These are phyloP conservation scores for Penicillium aurantiogriseum DNA, from an alignment of 2,329 filamentous ascomycete genomes.

Conservation along the genomic window DNA sequence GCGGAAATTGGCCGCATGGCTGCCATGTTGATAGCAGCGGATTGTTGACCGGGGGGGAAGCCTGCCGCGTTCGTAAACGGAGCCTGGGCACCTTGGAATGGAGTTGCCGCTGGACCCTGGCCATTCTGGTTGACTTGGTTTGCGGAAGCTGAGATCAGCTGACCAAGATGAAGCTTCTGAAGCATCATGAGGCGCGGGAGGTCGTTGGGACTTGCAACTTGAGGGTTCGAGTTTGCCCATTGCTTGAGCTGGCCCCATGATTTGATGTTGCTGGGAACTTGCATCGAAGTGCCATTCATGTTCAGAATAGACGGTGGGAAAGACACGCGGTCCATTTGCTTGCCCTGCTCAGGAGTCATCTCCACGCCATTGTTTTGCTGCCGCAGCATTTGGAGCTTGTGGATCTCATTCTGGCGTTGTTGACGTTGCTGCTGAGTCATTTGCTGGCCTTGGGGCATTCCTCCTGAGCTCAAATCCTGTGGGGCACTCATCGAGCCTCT, in stretches of 20 bases:
- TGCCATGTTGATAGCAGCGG: constrained; percentile 28
- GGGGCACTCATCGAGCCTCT: constrained; percentile 36
- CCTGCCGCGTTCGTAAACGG: constrained; percentile 31
- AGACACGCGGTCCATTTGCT: constrained; percentile 43
- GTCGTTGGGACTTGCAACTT: constrained; percentile 42
- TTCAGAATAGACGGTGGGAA: constrained; percentile 41
- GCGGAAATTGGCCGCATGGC: constrained; percentile 36
- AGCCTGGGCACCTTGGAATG: constrained; percentile 29
- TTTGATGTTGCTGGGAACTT: constrained; percentile 52
- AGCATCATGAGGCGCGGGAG: constrained; percentile 41
- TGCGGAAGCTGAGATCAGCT: constrained; percentile 39
- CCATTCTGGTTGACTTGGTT: constrained; percentile 28
- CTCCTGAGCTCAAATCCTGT: constrained; percentile 32
- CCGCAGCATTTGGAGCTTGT: constrained; percentile 35
- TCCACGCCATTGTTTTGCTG: constrained; percentile 34
- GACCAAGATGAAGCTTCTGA: constrained; percentile 47
- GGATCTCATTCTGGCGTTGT: constrained; percentile 33
- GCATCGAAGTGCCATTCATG: constrained; percentile 29
- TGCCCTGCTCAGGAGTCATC: constrained; percentile 43
- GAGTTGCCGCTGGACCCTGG: constrained; percentile 23
- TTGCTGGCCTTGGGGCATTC: constrained; percentile 30
- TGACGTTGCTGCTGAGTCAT: constrained; percentile 35
- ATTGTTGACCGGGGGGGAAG: constrained; percentile 31
- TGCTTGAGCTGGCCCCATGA: constrained; percentile 59
- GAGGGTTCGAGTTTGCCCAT: constrained; percentile 50